Conservation (phyloP, 345 rosid species). For the Lagerstroemia speciosa region DNA sequence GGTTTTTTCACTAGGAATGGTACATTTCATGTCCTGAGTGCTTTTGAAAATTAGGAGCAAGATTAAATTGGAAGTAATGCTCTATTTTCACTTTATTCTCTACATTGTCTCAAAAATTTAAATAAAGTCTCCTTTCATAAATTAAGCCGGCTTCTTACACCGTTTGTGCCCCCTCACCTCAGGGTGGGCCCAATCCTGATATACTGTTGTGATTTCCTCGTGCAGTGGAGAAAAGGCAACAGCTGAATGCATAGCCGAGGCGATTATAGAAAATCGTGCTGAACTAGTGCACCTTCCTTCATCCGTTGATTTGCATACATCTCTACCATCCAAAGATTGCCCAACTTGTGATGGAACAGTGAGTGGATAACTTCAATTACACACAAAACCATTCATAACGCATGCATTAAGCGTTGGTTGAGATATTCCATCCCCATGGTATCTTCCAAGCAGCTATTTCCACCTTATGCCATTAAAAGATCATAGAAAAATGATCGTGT, state of each 20-base stretch:
- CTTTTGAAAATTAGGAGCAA: neutral
- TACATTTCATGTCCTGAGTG: neutral
- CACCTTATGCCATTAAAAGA: neutral
- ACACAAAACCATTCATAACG: neutral
- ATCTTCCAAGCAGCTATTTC: neutral
- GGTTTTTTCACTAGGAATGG: neutral
- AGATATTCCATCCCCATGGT: neutral
- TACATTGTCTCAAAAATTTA: neutral
- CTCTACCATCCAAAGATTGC: constrained; percentile 84
- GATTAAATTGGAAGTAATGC: neutral
- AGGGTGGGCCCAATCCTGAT: neutral
- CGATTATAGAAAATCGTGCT: constrained; percentile 74
- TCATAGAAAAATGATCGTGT: neutral
- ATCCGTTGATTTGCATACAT: constrained; percentile 44
- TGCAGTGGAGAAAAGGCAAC: constrained; percentile 90
- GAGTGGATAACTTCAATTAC: constrained; percentile 15
- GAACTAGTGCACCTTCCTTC: constrained; percentile 83
- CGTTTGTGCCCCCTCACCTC: too few species aligned
- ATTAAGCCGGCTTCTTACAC: too few species aligned
- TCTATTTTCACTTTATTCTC: neutral
- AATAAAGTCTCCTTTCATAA: constrained; percentile 9
- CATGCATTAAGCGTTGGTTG: neutral
- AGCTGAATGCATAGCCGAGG: constrained; percentile 68
- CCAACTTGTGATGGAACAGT: constrained; percentile 92
- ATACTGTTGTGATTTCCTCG: neutral